Conservation (phyloP, 169 alveolate genomes). For the Cryptosporidium meleagridis region DNA sequence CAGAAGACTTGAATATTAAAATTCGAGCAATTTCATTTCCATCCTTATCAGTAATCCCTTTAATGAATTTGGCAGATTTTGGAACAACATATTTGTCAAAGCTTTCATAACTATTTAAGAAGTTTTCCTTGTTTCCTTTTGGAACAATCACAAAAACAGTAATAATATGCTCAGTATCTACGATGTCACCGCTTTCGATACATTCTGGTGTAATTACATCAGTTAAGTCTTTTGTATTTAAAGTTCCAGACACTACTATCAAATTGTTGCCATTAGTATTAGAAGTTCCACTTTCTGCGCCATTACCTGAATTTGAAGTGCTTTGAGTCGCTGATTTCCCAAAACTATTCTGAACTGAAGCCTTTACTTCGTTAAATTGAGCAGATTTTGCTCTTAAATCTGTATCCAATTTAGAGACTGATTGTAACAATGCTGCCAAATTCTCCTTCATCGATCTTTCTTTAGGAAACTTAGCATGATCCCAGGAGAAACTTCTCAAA, state of each 20-base stretch:
- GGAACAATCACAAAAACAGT: conserved; percentile 88
- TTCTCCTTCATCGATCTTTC: conserved; percentile 84
- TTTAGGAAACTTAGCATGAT: conserved; percentile 89
- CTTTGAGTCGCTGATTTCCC: conserved; percentile 14
- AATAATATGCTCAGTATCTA: conserved; percentile 85
- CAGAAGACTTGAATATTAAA: conserved; percentile 81
- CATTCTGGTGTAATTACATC: conserved; percentile 88
- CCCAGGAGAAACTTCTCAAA: conserved; percentile 88
- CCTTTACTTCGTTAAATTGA: conserved; percentile 86
- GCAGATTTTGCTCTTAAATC: conserved; percentile 85
- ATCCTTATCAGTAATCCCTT: conserved; percentile 82
- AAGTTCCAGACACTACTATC: conserved; percentile 36
- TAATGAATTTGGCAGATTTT: conserved; percentile 81
- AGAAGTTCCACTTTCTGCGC: not conserved
- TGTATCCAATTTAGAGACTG: conserved; percentile 82
- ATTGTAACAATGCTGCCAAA: conserved; percentile 84
- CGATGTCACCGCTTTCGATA: conserved; percentile 82
- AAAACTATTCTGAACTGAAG: conserved; percentile 47
- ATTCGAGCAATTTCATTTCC: conserved; percentile 86
- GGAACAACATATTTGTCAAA: conserved; percentile 86
- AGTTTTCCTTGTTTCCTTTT: conserved; percentile 80
- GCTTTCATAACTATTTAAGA: conserved; percentile 80
- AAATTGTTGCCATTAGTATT: not conserved
- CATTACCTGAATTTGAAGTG: not conserved
- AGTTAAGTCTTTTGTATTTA: conserved; percentile 80